Evolutionary conservation across 23 red algal genomes (phyloP), one percentile per base, ranked within the genome.

Genomic region (Pyropia yezoensis): DNA sequence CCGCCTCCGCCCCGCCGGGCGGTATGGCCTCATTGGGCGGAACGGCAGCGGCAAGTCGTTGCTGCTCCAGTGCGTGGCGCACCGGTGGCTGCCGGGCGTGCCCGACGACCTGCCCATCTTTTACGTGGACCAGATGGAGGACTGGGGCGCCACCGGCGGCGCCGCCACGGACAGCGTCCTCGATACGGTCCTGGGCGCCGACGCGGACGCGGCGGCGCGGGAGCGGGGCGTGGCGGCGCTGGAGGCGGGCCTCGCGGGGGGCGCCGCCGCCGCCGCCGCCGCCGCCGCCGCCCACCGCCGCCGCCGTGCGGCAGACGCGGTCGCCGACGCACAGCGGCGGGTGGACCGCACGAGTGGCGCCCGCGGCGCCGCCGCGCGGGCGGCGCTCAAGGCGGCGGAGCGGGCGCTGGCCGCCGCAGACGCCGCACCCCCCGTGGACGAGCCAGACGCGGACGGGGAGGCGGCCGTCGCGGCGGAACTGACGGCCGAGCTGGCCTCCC

Each of bases 221-320:
- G 93, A 85, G 21, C 76, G 83, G 63, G 93, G 87, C 17, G 70
- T 70, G 27, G 79, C 73, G 26, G 74, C 84, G 27, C 69, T 97
- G n/a, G 67, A 90, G 69, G 52, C 66, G 19, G 85, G 90, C 11
- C 58, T 97, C 47, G 83, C 78, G 34, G 86, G 85, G 49, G 93
- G 90, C 4, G 6, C 39, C 6, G 39, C 39, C 39, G 39, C 39
- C 39, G 39, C 39, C 9, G 39, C 39, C 6, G 39, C 39, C 39
- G 39, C 39, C 39, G 39, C 39, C 7, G 11, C 9, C 0, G 39
- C 39, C 9, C 11, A 47, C 39, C 39, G 39, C 39, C 39, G 39
- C 39, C 70, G 27, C 61, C 22, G 73, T 82, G 66, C 54, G 93
- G 23, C 70, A 65, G 58, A 64, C 73, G n/a, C 71, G 52, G 19